Base-by-base conservation (phyloP, 2,329 filamentous ascomycete genomes). In the Cladobotryum mycophilum region DNA sequence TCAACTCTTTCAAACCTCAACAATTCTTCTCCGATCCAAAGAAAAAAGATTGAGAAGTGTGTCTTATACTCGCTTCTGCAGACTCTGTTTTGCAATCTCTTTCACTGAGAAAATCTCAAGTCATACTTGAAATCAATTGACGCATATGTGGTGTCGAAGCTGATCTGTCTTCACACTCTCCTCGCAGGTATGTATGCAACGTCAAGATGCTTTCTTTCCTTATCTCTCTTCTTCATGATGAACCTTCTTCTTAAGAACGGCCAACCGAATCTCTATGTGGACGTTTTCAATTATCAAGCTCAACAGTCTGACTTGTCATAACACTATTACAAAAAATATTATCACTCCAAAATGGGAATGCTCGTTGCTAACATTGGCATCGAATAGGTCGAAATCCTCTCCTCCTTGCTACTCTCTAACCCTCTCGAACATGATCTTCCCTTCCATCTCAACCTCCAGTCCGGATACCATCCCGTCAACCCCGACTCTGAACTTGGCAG, bases 181-280 rank as follows among this genome's bases (percentile, higher is more conserved):
- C 25, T 30, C 25, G 25, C 25, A 30, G 34, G 48, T 53, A 48
- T 52, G 51, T 41, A 36, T 36, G 45, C 44, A 44, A 49, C 44
- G 41, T 15, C 14, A 30, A 47, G 42, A 44, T 50, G 51, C 55
- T 49, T 48, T 50, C 41, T 48, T 56, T 42, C 48, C 20, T 38
- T 47, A 53, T 45, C 42, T 34, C 51, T 44, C 43, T 45, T 42
- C 52, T 61, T 55, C 54, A 70, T 80, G 79, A 83, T 83, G 79
- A 82, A 68, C 70, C 54, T 70, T 58, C 70, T 78, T 68, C 64
- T 79, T 80, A 81, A 81, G 79, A 82, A 82, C 79, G 78, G 79
- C 79, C 79, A 81, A 79, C 80, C 76, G 76, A 83, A 81, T 69
- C 60, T 62, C 64, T 59, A 75, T 82, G 79, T 80, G 76, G 79